Percentiles rank a stretch among this genome's conserved stretches.
Conservation (phyloP, 2,329 filamentous ascomycete genomes). For the Karstenula rhodostoma region DNA sequence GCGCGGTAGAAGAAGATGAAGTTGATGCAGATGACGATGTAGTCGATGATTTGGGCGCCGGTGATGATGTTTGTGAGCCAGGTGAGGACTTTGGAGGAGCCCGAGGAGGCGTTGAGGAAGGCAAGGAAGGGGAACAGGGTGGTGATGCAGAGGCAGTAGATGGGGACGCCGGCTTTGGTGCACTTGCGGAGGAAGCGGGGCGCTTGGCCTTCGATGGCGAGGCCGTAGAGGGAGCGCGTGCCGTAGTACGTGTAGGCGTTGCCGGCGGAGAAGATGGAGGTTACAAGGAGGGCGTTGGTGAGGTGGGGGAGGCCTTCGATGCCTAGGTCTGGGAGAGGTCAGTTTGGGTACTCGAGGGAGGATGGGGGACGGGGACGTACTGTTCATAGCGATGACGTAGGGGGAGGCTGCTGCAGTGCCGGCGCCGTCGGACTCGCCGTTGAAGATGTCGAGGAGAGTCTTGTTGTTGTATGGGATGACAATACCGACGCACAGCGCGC, state of each 20-base stretch:
- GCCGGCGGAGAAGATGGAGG: conserved; percentile 63
- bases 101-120: conserved; percentile 75
- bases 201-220: conserved; percentile 60
- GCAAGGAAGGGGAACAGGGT: conserved; percentile 71
- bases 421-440: conserved; percentile 25
- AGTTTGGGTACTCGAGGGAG: background rate
- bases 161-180: conserved; percentile 69
- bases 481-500: conserved; percentile 52
- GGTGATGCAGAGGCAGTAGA: conserved; percentile 74
- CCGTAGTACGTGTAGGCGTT: conserved; percentile 63
- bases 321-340: conserved; percentile 36
- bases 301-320: conserved; percentile 63
- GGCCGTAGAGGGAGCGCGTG: conserved; percentile 58
- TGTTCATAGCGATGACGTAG: conserved; percentile 67
- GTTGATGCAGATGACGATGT: conserved; percentile 60
- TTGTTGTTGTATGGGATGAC: conserved; percentile 70
- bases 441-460: conserved; percentile 67
- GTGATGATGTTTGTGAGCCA: conserved; percentile 79
- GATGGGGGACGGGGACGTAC: background rate
- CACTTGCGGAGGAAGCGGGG: conserved; percentile 64
- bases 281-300: conserved; percentile 62
- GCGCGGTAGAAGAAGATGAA: conserved; percentile 66
- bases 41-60: conserved; percentile 64
- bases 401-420: conserved; percentile 64
- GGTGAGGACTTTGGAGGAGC: conserved; percentile 70